These are phyloP conservation scores for Rutstroemia sp. DNA, from an alignment of 2,329 filamentous ascomycete species.

Conservation along the genomic window DNA sequence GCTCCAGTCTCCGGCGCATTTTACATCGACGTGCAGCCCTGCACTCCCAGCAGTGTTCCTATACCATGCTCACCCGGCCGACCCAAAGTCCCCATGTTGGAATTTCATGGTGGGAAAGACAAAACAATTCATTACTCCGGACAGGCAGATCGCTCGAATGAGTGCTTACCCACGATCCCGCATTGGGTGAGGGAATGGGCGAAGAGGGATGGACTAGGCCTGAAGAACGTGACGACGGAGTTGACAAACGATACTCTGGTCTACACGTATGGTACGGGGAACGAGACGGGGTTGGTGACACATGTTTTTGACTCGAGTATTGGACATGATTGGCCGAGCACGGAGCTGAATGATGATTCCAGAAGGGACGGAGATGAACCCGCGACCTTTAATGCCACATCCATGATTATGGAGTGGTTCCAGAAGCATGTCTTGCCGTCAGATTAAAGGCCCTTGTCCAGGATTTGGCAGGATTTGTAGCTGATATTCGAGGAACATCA, in stretches of 20 bases:
- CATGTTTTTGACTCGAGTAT: conserved; percentile 10
- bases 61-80: conserved; percentile 33
- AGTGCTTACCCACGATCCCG: conserved; percentile 38
- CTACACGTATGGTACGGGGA: conserved; percentile 10
- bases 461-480: too few relatives aligned
- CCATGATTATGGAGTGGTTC: conserved; percentile 12
- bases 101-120: conserved; percentile 44
- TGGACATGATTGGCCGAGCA: conserved; percentile 14
- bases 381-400: conserved; percentile 9
- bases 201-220: conserved; percentile 5
- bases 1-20: conserved; percentile 39
- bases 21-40: conserved; percentile 31
- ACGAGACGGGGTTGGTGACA: conserved; percentile 6
- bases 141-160: conserved; percentile 33
- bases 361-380: not conserved
- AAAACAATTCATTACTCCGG: conserved; percentile 39
- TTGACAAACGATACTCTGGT: conserved; percentile 2
- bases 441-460: too few relatives aligned
- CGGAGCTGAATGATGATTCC: conserved; percentile 9
- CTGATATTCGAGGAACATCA: too few relatives aligned
- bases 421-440: conserved; percentile 1
- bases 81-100: conserved; percentile 37
- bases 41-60: conserved; percentile 31
- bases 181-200: conserved; percentile 13
- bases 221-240: not conserved